A percentile compares a stretch with the other conserved stretches of the same genome.
Conservation (phyloP, 257 asterid genomes). For the Rubia yunnanensis region DNA sequence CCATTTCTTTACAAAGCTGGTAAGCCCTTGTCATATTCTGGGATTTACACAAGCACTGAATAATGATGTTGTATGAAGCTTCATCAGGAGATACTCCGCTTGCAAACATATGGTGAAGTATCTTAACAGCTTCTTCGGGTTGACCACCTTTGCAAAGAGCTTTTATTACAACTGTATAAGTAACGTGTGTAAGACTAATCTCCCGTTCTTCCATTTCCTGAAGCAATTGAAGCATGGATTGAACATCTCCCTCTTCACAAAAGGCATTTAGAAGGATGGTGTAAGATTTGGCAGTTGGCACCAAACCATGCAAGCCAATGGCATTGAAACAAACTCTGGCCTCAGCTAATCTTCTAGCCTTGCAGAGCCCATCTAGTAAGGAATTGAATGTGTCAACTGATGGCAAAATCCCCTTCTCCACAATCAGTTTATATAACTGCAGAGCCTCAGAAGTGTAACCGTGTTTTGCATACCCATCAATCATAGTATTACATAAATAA, state of each 20-base stretch:
- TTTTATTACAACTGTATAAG: constrained; percentile 67
- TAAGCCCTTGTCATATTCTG: constrained; percentile 34
- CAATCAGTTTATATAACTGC: constrained; percentile 29
- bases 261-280: constrained; percentile 65
- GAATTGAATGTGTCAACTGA: constrained; percentile 60
- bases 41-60: constrained; percentile 47
- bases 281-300: constrained; percentile 51
- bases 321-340: constrained; percentile 34
- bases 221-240: constrained; percentile 29
- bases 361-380: constrained; percentile 57
- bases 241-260: constrained; percentile 39
- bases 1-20: constrained; percentile 42
- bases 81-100: constrained; percentile 54
- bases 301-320: constrained; percentile 35
- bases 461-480: constrained; percentile 48
- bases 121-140: constrained; percentile 36
- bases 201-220: constrained; percentile 45
- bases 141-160: constrained; percentile 42
- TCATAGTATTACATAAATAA: constrained; percentile 55
- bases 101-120: constrained; percentile 40
- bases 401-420: constrained; percentile 56
- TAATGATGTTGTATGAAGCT: constrained; percentile 46
- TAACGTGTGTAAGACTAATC: constrained; percentile 52
- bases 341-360: constrained; percentile 30
- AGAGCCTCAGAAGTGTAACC: constrained; percentile 53